Evolutionary conservation across 768 basidiomycete species (phyloP).

Genomic region (Melanogaster broomeanus): DNA sequence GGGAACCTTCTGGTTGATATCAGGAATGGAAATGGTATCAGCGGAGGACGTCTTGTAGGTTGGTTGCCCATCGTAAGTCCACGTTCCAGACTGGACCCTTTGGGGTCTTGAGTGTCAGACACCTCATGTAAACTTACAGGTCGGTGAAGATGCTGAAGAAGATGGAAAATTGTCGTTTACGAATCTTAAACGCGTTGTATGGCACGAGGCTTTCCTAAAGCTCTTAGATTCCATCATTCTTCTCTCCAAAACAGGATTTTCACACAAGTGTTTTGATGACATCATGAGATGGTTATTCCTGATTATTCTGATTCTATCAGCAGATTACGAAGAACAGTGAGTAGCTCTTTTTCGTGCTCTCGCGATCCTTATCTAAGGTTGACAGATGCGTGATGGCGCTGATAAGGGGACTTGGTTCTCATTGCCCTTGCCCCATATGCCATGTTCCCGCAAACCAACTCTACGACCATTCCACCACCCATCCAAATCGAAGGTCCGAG

Average conservation of each 20-base stretch:
- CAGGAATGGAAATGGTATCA: slow-evolving; percentile 34
- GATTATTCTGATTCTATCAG: slow-evolving; percentile 37
- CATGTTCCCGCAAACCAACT: too few species aligned
- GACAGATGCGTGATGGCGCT: not conserved
- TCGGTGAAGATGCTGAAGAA: slow-evolving; percentile 31
- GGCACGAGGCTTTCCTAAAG: slow-evolving; percentile 34
- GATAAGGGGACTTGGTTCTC: not conserved
- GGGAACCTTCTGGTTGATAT: slow-evolving; percentile 35
- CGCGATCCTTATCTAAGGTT: too few species aligned
- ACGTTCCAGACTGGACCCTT: too few species aligned
- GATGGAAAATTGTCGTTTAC: slow-evolving; percentile 27
- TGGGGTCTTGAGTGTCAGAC: too few species aligned
- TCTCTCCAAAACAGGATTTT: slow-evolving; percentile 21
- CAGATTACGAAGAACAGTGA: slow-evolving; percentile 49
- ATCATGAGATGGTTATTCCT: slow-evolving; percentile 33
- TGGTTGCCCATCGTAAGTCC: slow-evolving; percentile 39
- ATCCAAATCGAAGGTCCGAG: too few species aligned
- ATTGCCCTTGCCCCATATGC: too few species aligned
- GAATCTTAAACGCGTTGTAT: slow-evolving; percentile 35
- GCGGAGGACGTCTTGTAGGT: slow-evolving; percentile 38
- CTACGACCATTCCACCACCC: too few species aligned
- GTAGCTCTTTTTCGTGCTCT: too few species aligned
- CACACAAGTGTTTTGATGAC: slow-evolving; percentile 21
- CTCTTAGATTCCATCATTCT: slow-evolving; percentile 27
- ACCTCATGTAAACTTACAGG: slow-evolving; percentile 15